phyloP scores from a whole-genome alignment of 2,329 filamentous ascomycete species.

The Chlorencoelia australis region DNA sequence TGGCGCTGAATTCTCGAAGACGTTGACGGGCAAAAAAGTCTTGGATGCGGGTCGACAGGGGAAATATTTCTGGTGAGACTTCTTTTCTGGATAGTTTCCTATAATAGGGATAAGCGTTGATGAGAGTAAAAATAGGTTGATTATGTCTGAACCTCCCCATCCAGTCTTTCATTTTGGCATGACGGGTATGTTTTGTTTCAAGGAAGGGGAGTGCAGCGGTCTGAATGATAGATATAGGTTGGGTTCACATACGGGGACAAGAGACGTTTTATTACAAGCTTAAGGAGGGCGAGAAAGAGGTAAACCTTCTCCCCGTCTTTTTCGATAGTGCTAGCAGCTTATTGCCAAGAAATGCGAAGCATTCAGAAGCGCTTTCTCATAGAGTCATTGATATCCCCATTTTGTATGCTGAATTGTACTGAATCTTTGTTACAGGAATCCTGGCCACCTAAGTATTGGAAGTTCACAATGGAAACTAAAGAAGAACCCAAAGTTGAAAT shows the following conservation, averaged over 20 bases:
- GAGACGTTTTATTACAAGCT: conserved; percentile 73
- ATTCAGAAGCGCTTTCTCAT: too few species aligned
- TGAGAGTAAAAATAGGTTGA: conserved; percentile 37
- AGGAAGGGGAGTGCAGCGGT: background rate
- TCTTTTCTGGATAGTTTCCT: background rate
- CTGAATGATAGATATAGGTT: conserved; percentile 36
- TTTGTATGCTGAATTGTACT: too few species aligned
- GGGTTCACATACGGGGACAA: conserved; percentile 78
- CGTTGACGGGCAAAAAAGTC: conserved; percentile 65
- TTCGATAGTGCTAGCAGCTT: too few species aligned
- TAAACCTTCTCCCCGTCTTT: too few species aligned
- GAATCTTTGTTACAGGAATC: too few species aligned
- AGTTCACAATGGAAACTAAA: conserved; percentile 65
- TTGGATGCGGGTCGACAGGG: conserved; percentile 70
- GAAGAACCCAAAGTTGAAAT: conserved; percentile 45
- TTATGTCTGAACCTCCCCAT: conserved; percentile 70
- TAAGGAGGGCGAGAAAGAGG: conserved; percentile 37
- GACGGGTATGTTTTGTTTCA: conserved; percentile 37
- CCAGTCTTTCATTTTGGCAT: conserved; percentile 81
- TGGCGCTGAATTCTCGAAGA: conserved; percentile 61
- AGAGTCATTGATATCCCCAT: too few species aligned
- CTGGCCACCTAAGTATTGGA: conserved; percentile 89
- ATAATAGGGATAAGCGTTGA: too few species aligned
- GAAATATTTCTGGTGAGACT: conserved; percentile 79
- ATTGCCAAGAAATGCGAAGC: too few species aligned